Evolutionary conservation across 805 yeast genomes (phyloP).

Genomic region (Isabelozyma rhagii): DNA sequence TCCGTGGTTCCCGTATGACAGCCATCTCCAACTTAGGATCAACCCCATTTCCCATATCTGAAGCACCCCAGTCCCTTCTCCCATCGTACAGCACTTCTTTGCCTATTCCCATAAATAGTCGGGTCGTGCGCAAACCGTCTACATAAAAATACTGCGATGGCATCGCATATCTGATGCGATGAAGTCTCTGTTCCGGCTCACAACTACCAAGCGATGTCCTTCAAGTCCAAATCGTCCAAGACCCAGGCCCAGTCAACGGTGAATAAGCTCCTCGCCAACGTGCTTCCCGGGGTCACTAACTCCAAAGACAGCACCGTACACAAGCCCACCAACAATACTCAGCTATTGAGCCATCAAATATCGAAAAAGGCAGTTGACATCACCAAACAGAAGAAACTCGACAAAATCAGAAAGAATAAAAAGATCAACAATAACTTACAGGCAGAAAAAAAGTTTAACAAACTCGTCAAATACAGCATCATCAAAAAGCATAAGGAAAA

Average conservation of each 20-base stretch:
- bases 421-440: conserved; percentile 25
- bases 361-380: conserved; percentile 12
- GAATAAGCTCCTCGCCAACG: conserved; percentile 32
- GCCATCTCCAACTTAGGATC: no score
- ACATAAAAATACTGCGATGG: background rate
- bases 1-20: no score
- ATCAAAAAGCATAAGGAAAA: conserved; percentile 29
- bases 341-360: conserved; percentile 14
- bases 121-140: background rate
- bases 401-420: conserved; percentile 18
- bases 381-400: conserved; percentile 15
- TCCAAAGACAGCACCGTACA: background rate
- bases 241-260: conserved; percentile 38
- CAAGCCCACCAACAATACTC: conserved; percentile 12
- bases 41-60: no score
- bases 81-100: no score
- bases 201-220: conserved; percentile 14
- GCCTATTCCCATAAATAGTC: no score
- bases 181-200: background rate
- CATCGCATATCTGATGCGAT: background rate
- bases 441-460: conserved; percentile 28
- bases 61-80: no score
- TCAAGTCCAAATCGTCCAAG: conserved; percentile 25
- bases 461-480: conserved; percentile 35
- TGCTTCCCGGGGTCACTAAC: conserved; percentile 4